Base-by-base conservation (phyloP, 805 yeast species). In the Sugiyamaella boreocaroliniensis region DNA sequence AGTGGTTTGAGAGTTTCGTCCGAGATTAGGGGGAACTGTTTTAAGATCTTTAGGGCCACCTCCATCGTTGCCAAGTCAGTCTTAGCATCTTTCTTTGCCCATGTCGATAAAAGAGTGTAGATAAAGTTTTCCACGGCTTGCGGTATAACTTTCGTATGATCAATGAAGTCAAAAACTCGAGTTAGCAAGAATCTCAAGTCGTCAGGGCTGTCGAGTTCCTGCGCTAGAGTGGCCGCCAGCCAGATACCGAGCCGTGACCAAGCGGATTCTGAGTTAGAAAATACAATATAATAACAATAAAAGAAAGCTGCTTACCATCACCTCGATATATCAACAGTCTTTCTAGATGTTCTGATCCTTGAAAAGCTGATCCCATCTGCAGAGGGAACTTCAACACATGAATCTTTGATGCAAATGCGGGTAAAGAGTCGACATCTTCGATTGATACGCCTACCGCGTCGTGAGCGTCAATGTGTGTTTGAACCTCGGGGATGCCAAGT, bases 211-310 rank as follows among this genome's bases (percentile, higher is more conserved):
- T 43, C 16, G 34, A 16, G 37, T 16, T 48, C 55, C 10, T 47
- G 49, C 14, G 43, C 15, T 14, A 56, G 41, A 15, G 51, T 40
- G 26, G 47, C 18, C 12, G 41, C 22, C 7, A 56, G 49, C 56
- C 59, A 60, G 45, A 32, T 49, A 41, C 57, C 57, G 12, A 58
- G 53, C 18, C 63, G 40, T 15, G 46, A 55, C 60, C 60, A 57
- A 2, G 48, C 49, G 9, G 48, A 29, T 16, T 44, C 51, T 41
- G 37, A 45, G 47, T 47, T 32, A 32, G 37, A 32, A 3, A 22
- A 22, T 4, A 32, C 26, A 22, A 22, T 4, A 6, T 22, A 4
- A 14, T 5, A 14, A 14, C 37, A 32, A 32, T 10, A 45, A 34
- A 22, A 43, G 42, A 10, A 48, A 40, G 18, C 15, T 19, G 4